phyloP scores from a whole-genome alignment of 2,329 filamentous ascomycete species.

The Paradendryphiella salina region DNA sequence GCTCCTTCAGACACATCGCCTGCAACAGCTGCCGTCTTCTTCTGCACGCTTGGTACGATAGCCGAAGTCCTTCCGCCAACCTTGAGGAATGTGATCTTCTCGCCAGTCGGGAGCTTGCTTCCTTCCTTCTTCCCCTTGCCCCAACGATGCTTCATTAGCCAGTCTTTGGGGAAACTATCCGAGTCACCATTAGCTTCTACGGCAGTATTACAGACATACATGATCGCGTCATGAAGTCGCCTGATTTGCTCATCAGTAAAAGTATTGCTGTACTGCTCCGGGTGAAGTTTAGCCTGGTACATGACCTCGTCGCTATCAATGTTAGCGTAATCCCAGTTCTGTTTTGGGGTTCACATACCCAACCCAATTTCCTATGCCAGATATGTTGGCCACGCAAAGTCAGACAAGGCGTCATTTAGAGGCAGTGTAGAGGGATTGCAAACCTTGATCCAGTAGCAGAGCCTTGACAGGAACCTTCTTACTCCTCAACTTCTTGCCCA shows the following conservation, averaged over 20 bases:
- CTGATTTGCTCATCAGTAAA: slow-evolving; percentile 73
- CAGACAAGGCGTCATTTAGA: background rate
- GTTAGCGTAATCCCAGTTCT: background rate
- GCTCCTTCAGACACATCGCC: slow-evolving; percentile 54
- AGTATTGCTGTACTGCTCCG: slow-evolving; percentile 88
- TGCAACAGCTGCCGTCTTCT: slow-evolving; percentile 69
- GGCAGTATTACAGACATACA: slow-evolving; percentile 78
- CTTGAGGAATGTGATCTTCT: slow-evolving; percentile 81
- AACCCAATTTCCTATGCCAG: slow-evolving; percentile 96
- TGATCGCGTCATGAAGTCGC: slow-evolving; percentile 70
- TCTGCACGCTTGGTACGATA: slow-evolving; percentile 81
- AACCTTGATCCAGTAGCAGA: slow-evolving; percentile 75
- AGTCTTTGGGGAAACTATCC: slow-evolving; percentile 79
- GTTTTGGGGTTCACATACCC: slow-evolving; percentile 54
- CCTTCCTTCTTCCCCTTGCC: slow-evolving; percentile 78
- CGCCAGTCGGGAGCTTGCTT: slow-evolving; percentile 75
- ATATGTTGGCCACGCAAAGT: slow-evolving; percentile 64
- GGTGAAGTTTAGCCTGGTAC: slow-evolving; percentile 85
- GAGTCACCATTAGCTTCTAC: slow-evolving; percentile 80
- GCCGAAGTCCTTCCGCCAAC: slow-evolving; percentile 92
- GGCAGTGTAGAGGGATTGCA: background rate
- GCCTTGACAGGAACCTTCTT: slow-evolving; percentile 90
- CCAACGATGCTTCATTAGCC: slow-evolving; percentile 87
- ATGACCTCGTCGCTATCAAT: slow-evolving; percentile 73
- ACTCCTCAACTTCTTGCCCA: slow-evolving; percentile 68